These are phyloP conservation scores for Oxyria digyna DNA, from an alignment of 148 eudicot genomes.

Conservation along the genomic window DNA sequence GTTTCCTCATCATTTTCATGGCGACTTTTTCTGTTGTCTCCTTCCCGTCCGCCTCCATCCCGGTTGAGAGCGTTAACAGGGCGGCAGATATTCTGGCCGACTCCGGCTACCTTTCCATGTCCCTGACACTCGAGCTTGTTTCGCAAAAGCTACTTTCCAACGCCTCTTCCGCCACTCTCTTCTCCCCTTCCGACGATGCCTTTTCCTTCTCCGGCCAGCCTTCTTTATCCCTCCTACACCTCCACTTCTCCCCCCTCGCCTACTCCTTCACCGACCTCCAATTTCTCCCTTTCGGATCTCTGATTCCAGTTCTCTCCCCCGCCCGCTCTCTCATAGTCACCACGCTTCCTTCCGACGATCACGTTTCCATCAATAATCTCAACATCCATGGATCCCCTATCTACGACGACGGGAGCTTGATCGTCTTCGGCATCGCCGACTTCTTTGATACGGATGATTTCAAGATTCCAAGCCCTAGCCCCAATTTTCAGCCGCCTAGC, in stretches of 20 bases:
- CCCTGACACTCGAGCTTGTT: slow-evolving; percentile 46
- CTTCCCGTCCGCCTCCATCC: slow-evolving; percentile 18
- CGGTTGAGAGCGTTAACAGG: slow-evolving; percentile 19
- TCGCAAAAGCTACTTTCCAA: slow-evolving; percentile 16
- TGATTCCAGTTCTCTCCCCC: slow-evolving; percentile 37
- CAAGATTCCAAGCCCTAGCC: background rate
- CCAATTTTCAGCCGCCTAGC: background rate
- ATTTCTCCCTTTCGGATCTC: slow-evolving; percentile 35
- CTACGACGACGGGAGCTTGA: slow-evolving; percentile 44
- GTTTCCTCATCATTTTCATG: slow-evolving; percentile 8
- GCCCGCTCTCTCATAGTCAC: slow-evolving; percentile 30
- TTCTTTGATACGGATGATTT: slow-evolving; percentile 25
- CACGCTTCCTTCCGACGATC: slow-evolving; percentile 12
- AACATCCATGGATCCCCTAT: slow-evolving; percentile 24
- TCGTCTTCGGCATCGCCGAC: slow-evolving; percentile 25
- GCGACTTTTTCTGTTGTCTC: slow-evolving; percentile 6
- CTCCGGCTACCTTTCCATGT: slow-evolving; percentile 51
- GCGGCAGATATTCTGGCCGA: slow-evolving; percentile 49
- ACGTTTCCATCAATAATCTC: slow-evolving; percentile 33
- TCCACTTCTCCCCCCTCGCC: slow-evolving; percentile 47
- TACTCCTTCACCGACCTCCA: slow-evolving; percentile 39
- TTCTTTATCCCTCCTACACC: slow-evolving; percentile 38
- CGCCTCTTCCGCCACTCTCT: slow-evolving; percentile 32
- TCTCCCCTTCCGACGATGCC: slow-evolving; percentile 37
- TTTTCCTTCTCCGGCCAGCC: slow-evolving; percentile 43